phyloP scores from a whole-genome alignment of 164 flowering plant genomes.

The Saururus chinensis region DNA sequence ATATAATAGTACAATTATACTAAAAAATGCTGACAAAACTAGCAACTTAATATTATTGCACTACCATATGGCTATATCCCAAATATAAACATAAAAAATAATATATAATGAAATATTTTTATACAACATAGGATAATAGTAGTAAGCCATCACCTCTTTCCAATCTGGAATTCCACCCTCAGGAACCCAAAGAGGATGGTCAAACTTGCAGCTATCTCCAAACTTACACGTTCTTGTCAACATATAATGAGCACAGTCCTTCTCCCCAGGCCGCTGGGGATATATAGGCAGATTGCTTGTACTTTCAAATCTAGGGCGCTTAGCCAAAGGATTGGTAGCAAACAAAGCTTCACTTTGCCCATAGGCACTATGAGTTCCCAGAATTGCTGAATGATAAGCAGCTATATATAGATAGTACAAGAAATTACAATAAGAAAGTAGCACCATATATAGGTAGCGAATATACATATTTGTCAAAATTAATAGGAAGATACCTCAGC shows the following conservation, averaged over 20 bases:
- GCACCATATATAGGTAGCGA: constrained; percentile 20
- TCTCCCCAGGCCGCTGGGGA: constrained; percentile 99
- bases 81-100: too few species aligned
- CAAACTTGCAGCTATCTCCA: constrained; percentile 98
- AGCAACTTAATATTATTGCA: background rate
- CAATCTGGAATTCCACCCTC: constrained; percentile 99
- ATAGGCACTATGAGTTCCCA: constrained; percentile 60
- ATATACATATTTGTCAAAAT: constrained; percentile 1
- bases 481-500: background rate
- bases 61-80: background rate
- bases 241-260: constrained; percentile 99
- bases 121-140: background rate
- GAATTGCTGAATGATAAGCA: constrained; percentile 65
- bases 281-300: constrained; percentile 71
- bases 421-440: constrained; percentile 33
- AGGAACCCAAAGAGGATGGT: constrained; percentile 99
- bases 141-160: constrained; percentile 88
- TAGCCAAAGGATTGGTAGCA: constrained; percentile 62
- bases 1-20: background rate
- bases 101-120: too few species aligned
- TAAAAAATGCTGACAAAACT: too few species aligned
- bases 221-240: constrained; percentile 96
- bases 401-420: constrained; percentile 70
- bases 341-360: constrained; percentile 91
- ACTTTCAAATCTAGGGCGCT: constrained; percentile 83